Conservation (phyloP, 2,329 filamentous ascomycete genomes). For the Sporothrix pallida region DNA sequence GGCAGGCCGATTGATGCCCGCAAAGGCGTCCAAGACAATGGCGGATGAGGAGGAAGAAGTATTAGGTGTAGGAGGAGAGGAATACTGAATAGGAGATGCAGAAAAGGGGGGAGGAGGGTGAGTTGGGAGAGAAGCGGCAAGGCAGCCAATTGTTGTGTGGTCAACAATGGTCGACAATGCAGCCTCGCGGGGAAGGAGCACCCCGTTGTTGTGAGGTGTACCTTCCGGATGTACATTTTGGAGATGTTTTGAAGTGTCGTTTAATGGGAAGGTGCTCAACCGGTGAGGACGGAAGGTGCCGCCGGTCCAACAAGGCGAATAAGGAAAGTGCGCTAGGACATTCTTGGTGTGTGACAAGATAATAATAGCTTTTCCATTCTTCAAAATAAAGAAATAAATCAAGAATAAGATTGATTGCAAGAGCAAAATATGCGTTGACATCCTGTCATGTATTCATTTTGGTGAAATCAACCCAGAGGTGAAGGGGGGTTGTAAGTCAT, state of each 20-base stretch:
- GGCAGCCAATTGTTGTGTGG: conserved; percentile 21
- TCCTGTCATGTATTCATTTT: too few species aligned
- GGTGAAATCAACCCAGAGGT: too few species aligned
- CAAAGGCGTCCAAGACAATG: conserved; percentile 11
- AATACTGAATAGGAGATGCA: conserved; percentile 9
- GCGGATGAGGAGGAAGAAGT: background rate
- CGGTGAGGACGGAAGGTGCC: conserved; percentile 13
- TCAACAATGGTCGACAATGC: background rate
- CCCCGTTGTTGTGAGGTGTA: too few species aligned
- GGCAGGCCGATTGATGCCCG: conserved; percentile 8
- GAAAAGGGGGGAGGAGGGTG: background rate
- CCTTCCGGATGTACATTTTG: background rate
- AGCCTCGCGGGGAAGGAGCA: conserved; percentile 6
- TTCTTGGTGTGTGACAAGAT: too few species aligned
- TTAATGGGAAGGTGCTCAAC: background rate
- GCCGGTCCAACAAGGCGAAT: background rate
- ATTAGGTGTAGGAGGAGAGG: background rate
- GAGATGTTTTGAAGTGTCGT: background rate
- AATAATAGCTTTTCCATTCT: too few species aligned
- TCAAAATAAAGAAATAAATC: too few species aligned
- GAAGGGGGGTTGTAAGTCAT: too few species aligned
- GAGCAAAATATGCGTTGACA: too few species aligned
- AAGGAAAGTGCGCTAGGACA: background rate
- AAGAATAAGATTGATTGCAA: background rate
- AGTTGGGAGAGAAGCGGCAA: background rate